Base-by-base conservation (phyloP, 257 asterid species). In the Craterostigma plantagineum region DNA sequence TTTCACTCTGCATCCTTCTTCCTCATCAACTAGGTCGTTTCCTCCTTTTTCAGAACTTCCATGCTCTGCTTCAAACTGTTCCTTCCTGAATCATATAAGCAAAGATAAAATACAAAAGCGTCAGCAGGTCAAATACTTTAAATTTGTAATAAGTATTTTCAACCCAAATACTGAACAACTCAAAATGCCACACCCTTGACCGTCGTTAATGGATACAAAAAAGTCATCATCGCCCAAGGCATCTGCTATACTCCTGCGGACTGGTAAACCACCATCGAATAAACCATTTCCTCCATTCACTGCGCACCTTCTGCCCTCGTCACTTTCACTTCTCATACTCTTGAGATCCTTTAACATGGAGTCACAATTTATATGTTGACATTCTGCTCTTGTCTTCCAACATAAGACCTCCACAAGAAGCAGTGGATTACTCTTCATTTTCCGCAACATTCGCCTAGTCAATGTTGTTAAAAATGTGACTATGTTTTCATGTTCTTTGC, bases 141-240 rank as follows among this genome's bases (percentile, higher is more conserved):
- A 12, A 23, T 43, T 35, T 15, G 11, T 44, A 38, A 23, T 37
- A 36, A 27, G 44, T 47, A 59, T 38, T 49, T 35, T 43, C 14
- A 51, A 7, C 55, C 38, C 12, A 45, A 59, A 44, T 45, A 43
- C 14, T 42, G 51, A 48, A 10, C 46, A 42, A 49, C 47, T 34
- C 39, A 35, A 15, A 33, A 49, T 57, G 48, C 45, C 81, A 56
- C 55, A 73, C 81, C 11, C 63, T 57, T 60, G 59, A 54, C 35
- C 51, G 16, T 61, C 69, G 17, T 47, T 55, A 52, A 45, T 53
- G 11, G 67, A 43, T 33, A 44, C 45, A 16, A 13, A 71, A 59
- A 72, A 58, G 69, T 76, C 95, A 52, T 87, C 98, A 49, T 87
- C 98, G 33, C 98, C 98, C 18, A 87, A 75, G 43, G 98, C 95